phyloP scores from a whole-genome alignment of 2,329 filamentous ascomycete genomes.

The Tetracladium maxilliforme region DNA sequence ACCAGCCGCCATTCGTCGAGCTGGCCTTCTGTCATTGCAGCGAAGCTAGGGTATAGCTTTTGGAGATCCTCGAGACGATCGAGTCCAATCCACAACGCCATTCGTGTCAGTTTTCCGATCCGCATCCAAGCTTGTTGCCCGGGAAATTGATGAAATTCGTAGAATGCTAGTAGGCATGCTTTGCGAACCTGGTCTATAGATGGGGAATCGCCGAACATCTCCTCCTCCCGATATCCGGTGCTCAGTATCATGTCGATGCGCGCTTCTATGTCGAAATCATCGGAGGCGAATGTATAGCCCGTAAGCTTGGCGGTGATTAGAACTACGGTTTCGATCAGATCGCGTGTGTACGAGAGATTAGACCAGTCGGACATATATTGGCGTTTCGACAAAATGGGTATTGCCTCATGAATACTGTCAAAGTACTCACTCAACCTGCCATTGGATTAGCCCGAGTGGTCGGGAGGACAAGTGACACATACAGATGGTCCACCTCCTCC shows the following conservation, averaged over 20 bases:
- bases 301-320: conserved; percentile 14
- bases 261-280: conserved; percentile 7
- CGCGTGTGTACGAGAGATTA: conserved; percentile 6
- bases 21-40: conserved; percentile 11
- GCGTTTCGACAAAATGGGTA: conserved; percentile 13
- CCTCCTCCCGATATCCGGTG: conserved; percentile 5
- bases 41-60: conserved; percentile 11
- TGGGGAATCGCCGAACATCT: conserved; percentile 1
- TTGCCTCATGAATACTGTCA: conserved; percentile 13
- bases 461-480: too few species aligned
- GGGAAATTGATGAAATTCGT: conserved; percentile 20
- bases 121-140: conserved; percentile 16
- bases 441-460: too few species aligned
- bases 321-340: conserved; percentile 11
- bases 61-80: conserved; percentile 17
- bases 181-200: conserved; percentile 14
- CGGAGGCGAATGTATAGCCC: conserved; percentile 9
- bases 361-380: conserved; percentile 12
- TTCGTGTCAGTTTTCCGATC: conserved; percentile 16
- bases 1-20: conserved; percentile 18
- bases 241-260: conserved; percentile 10
- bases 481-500: too few species aligned
- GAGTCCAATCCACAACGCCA: conserved; percentile 16
- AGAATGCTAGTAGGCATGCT: conserved; percentile 18
- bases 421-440: too few species aligned